Percentiles rank a stretch among this genome's conserved stretches.
phyloP scores from a whole-genome alignment of 495 filamentous ascomycete species.

The Lasiosphaeria hispida region DNA sequence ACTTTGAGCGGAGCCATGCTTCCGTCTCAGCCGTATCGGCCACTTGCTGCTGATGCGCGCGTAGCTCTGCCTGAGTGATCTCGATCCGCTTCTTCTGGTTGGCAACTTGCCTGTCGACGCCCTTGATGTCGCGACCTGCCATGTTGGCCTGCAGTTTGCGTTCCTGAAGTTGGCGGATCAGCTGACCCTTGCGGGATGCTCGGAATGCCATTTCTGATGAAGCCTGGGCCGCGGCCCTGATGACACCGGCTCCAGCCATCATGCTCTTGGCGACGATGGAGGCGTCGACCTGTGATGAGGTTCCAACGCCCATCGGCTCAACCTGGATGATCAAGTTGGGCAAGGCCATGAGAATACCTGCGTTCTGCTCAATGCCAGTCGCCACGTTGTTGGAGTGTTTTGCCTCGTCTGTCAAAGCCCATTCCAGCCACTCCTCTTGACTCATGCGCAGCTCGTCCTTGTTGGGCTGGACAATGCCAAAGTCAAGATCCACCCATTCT shows the following conservation, averaged over 20 bases:
- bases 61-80: slow-evolving; percentile 19
- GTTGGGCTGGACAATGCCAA: too few relatives aligned
- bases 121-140: slow-evolving; percentile 30
- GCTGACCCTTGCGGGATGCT: not conserved
- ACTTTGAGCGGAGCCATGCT: slow-evolving; percentile 31
- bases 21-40: slow-evolving; percentile 16
- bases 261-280: not conserved
- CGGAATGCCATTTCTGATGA: not conserved
- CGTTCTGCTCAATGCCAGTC: too few relatives aligned
- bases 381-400: too few relatives aligned
- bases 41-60: slow-evolving; percentile 17
- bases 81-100: slow-evolving; percentile 16
- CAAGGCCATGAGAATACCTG: too few relatives aligned
- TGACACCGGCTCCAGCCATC: not conserved
- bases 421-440: too few relatives aligned
- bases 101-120: slow-evolving; percentile 33
- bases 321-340: too few relatives aligned
- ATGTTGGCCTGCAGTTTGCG: slow-evolving; percentile 27
- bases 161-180: slow-evolving; percentile 27
- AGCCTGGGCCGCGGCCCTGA: too few relatives aligned
- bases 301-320: too few relatives aligned
- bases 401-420: too few relatives aligned
- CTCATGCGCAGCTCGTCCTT: too few relatives aligned
- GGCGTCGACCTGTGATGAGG: too few relatives aligned
- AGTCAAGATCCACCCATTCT: too few relatives aligned